Percentiles rank a stretch among this genome's conserved stretches.
Conservation (phyloP, 768 basidiomycete species). For the Tylopilus rubrobrunneus region DNA sequence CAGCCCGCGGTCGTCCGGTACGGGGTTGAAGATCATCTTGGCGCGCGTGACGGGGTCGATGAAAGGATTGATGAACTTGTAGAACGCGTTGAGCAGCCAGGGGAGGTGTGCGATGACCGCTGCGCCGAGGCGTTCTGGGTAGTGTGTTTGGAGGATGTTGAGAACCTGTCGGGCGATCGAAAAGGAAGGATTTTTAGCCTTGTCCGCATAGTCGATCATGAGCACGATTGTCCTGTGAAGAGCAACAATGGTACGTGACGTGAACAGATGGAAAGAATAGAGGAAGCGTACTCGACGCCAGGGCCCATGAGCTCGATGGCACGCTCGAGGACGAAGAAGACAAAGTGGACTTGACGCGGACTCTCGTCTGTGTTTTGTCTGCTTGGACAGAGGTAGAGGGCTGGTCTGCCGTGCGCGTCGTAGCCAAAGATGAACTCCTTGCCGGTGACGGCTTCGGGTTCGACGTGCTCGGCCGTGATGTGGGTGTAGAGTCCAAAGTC, state of each 20-base stretch:
- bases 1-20: constrained; percentile 21
- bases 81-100: constrained; percentile 69
- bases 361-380: constrained; percentile 77
- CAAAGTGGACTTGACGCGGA: constrained; percentile 65
- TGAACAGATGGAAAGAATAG: neutral
- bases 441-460: constrained; percentile 79
- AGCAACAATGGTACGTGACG: too few species aligned
- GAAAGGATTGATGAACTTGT: constrained; percentile 74
- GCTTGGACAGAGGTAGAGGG: constrained; percentile 61
- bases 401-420: constrained; percentile 62
- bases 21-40: constrained; percentile 75
- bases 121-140: constrained; percentile 79
- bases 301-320: constrained; percentile 73
- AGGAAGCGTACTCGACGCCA: constrained; percentile 62
- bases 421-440: constrained; percentile 79
- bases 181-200: constrained; percentile 54
- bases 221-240: constrained; percentile 57
- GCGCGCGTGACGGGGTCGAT: constrained; percentile 77
- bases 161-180: constrained; percentile 40
- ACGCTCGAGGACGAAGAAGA: constrained; percentile 77
- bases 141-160: constrained; percentile 74
- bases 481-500: constrained; percentile 70
- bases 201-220: constrained; percentile 76
- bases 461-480: constrained; percentile 59
- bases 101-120: constrained; percentile 80